A percentile compares a stretch with the other conserved stretches of the same genome.
phyloP scores from a whole-genome alignment of 2,329 filamentous ascomycete species.

The Apiospora phragmitis region DNA sequence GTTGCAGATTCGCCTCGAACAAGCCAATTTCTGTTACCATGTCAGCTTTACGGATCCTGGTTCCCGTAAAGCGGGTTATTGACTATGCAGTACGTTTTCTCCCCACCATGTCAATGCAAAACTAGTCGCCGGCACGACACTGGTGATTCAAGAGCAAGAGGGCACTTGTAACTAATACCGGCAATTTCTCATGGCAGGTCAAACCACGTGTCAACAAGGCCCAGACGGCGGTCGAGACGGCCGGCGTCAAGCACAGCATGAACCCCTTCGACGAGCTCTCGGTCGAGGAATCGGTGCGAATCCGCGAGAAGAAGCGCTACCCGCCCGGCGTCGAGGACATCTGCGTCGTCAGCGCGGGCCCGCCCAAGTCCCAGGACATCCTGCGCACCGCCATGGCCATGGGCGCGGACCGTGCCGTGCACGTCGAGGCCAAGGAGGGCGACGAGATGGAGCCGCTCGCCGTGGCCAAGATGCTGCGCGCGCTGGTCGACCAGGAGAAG shows the following conservation, averaged over 20 bases:
- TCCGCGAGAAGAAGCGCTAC: constrained; percentile 81
- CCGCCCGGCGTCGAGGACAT: constrained; percentile 84
- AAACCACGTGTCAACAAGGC: constrained; percentile 70
- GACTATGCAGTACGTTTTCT: constrained; percentile 71
- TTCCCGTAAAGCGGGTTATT: constrained; percentile 82
- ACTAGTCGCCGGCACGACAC: not conserved
- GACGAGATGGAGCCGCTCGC: constrained; percentile 82
- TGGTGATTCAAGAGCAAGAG: not conserved
- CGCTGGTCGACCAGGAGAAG: constrained; percentile 79
- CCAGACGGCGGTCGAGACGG: constrained; percentile 85
- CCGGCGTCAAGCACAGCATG: constrained; percentile 95
- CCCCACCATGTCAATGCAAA: not conserved
- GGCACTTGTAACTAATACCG: not conserved
- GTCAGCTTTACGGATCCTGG: constrained; percentile 72
- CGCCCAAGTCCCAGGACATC: constrained; percentile 82
- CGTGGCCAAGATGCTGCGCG: constrained; percentile 87
- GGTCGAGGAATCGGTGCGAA: constrained; percentile 91
- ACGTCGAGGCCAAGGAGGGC: constrained; percentile 77
- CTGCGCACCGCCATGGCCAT: constrained; percentile 98
- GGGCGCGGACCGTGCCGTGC: constrained; percentile 90
- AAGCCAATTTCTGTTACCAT: constrained; percentile 38
- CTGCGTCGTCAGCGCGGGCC: constrained; percentile 84
- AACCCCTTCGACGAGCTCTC: constrained; percentile 99
- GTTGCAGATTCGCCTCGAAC: constrained; percentile 20
- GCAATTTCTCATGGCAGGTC: constrained; percentile 47